A percentile compares a stretch with the other conserved stretches of the same genome.
phyloP scores from a whole-genome alignment of 345 rosid genomes.

The Sonneratia caseolaris region DNA sequence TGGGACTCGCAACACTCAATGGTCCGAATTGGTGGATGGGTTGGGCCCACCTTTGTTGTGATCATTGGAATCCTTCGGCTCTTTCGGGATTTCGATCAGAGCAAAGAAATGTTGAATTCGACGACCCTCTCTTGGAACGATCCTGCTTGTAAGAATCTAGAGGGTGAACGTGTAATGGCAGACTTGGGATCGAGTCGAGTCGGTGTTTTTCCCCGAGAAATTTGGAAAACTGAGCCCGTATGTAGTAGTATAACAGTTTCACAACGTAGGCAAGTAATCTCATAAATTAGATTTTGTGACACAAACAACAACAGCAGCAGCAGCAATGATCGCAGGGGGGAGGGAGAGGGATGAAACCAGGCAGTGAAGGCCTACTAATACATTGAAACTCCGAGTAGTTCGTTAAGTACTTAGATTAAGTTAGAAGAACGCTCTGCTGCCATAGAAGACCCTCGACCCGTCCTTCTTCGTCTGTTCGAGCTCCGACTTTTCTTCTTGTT shows the following conservation, averaged over 20 bases:
- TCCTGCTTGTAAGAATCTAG: not conserved
- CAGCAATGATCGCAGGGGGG: no score
- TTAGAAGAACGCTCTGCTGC: conserved; percentile 94
- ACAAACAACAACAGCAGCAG: no score
- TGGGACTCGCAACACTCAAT: not conserved
- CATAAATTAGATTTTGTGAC: no score
- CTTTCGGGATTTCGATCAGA: not conserved
- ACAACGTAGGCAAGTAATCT: no score
- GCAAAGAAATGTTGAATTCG: not conserved
- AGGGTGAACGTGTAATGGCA: not conserved
- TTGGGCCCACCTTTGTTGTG: not conserved
- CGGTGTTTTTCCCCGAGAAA: no score
- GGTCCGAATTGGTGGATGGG: not conserved
- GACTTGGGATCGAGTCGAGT: not conserved
- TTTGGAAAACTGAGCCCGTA: no score
- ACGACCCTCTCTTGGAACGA: not conserved
- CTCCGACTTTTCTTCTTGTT: conserved; percentile 15
- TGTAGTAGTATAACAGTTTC: no score
- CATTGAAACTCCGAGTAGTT: not conserved
- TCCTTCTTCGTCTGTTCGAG: conserved; percentile 31
- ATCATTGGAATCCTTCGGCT: not conserved
- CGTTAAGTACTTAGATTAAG: not conserved
- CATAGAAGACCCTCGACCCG: conserved; percentile 81
- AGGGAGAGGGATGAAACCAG: no score
- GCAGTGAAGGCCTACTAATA: no score